Base-by-base conservation (phyloP, 352 stramenopile species). In the Phytophthora brassicae region DNA sequence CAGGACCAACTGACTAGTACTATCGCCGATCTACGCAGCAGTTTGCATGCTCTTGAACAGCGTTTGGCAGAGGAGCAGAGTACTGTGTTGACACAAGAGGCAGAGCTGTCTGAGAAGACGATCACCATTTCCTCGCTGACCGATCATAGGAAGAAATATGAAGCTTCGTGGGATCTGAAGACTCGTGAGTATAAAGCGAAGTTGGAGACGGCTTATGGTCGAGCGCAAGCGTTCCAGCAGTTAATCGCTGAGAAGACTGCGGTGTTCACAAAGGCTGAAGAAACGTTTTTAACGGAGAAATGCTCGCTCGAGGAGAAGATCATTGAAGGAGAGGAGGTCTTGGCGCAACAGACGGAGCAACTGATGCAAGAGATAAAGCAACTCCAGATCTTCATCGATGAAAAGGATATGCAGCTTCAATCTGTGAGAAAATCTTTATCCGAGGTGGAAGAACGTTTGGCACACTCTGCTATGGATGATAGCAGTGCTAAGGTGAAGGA, bases 151-250 rank as follows among this genome's bases (percentile, higher is more conserved):
- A 42, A 56, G 12, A 60, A 39, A 16, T n/a, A 61, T 20, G 52
- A 77, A 63, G 44, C 52, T 39, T 41, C 17, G 7, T 69, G 51
- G 65, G 49, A 62, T 43, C 16, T 56, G 12, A 74, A 66, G 33
- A 29, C 8, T 19, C 36, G 33, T 12, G 51, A 75, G 19, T 64
- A 66, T 51, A 64, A 72, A 59, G 64, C 60, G 42, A 60, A 77
- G 22, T 22, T 82, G 24, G 67, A 77, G 36, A 41, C 67, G 9
- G 46, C 63, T 19, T 41, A 57, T 17, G 61, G 54, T 22, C 60
- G 60, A 20, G 44, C 73, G 33, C 59, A 78, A 51, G 74, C 62
- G 24, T 64, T 76, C 11, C 64, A 80, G 43, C 68, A 74, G 44
- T 53, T 70, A 20, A 31, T 73, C n/a, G 67, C 56, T 3, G 64